phyloP scores from a whole-genome alignment of 2,329 filamentous ascomycete genomes.

The Colletotrichum sojae region DNA sequence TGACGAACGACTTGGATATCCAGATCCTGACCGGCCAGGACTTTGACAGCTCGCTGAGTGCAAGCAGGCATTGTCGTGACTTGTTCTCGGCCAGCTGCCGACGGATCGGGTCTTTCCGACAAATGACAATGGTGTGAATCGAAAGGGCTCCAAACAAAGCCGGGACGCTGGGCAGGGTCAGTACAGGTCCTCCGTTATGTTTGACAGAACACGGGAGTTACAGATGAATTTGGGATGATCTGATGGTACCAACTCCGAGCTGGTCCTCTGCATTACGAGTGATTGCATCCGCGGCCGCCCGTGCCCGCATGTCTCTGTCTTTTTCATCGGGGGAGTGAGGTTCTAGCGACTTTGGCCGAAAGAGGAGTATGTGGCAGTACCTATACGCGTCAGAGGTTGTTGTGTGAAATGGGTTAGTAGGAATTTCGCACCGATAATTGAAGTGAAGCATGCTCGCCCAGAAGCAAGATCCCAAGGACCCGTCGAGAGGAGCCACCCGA shows the following conservation, averaged over 20 bases:
- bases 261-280: slow-evolving; percentile 34
- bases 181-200: neutral
- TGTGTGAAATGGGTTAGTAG: neutral
- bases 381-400: neutral
- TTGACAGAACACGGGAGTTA: neutral
- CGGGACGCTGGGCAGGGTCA: slow-evolving; percentile 1
- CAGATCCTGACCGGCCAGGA: slow-evolving; percentile 29
- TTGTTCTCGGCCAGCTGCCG: slow-evolving; percentile 27
- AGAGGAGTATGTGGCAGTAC: slow-evolving; percentile 24
- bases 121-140: slow-evolving; percentile 24
- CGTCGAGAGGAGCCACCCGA: neutral
- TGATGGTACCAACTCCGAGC: slow-evolving; percentile 5
- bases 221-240: slow-evolving; percentile 19
- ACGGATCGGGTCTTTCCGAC: slow-evolving; percentile 16
- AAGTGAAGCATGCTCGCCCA: slow-evolving; percentile 31
- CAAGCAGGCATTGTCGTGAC: slow-evolving; percentile 24
- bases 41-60: slow-evolving; percentile 18
- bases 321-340: neutral
- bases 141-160: slow-evolving; percentile 29
- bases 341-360: slow-evolving; percentile 13
- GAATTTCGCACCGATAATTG: slow-evolving; percentile 2
- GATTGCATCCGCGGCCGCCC: slow-evolving; percentile 23
- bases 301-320: slow-evolving; percentile 18
- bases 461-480: slow-evolving; percentile 3
- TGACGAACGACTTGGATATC: slow-evolving; percentile 25